These are phyloP conservation scores for Spinellus fusiger DNA, from an alignment of 192 early-diverging fungal species.

Conservation along the genomic window DNA sequence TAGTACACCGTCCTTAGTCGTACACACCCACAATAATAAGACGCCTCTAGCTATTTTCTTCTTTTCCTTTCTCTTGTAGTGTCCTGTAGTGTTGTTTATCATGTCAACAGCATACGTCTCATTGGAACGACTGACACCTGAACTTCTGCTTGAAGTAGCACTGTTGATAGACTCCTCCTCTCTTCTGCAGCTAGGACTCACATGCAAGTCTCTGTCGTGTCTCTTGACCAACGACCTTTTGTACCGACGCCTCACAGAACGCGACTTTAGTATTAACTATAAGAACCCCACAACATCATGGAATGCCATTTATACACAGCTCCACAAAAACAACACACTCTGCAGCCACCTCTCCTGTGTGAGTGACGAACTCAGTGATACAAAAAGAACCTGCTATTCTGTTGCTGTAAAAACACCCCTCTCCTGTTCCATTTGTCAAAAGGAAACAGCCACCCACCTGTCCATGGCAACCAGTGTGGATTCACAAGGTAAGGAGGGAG, in stretches of 20 bases:
- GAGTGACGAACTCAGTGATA: constrained; percentile 1
- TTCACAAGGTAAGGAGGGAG: constrained; percentile 3
- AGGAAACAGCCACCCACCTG: constrained; percentile 3
- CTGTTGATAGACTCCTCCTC: constrained; percentile 13
- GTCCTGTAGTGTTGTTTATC: no score
- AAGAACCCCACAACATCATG: constrained; percentile 18
- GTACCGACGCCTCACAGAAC: constrained; percentile 10
- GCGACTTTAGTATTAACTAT: constrained; percentile 16
- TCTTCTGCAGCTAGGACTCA: constrained; percentile 4
- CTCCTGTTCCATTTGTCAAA: constrained; percentile 9
- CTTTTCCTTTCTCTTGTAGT: no score
- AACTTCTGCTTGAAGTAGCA: constrained; percentile 21
- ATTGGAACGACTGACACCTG: constrained; percentile 16
- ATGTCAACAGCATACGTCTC: not conserved
- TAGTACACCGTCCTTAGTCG: no score
- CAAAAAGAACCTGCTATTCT: constrained; percentile 3
- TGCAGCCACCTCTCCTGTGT: constrained; percentile 12
- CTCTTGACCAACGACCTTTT: constrained; percentile 20
- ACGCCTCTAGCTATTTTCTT: no score
- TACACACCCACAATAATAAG: no score
- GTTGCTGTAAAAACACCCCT: not conserved
- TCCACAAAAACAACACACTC: not conserved
- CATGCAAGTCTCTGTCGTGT: constrained; percentile 3
- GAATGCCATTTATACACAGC: constrained; percentile 11
- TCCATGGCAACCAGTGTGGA: no score